A percentile compares a stretch with the other conserved stretches of the same genome.
phyloP scores from a whole-genome alignment of 1,284 basidiomycete species.

The Termitomyces sp. region DNA sequence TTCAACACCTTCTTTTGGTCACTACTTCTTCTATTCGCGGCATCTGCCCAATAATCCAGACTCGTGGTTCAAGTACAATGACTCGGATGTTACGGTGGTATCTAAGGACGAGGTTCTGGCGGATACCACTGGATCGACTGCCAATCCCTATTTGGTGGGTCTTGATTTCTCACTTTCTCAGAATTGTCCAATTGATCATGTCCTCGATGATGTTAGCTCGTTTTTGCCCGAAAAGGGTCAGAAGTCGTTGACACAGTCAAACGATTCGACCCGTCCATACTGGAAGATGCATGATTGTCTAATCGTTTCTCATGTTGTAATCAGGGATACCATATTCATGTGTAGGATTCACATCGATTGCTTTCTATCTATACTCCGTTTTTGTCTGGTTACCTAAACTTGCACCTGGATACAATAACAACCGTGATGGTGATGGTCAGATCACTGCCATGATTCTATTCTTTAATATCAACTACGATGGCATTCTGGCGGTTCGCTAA shows the following conservation, averaged over 20 bases:
- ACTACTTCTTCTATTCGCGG: conserved; percentile 88
- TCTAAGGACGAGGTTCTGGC: conserved; percentile 73
- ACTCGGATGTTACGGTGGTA: conserved; percentile 74
- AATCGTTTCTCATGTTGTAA: not conserved
- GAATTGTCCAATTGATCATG: conserved; percentile 1
- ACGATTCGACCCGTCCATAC: conserved; percentile 37
- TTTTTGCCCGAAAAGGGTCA: conserved; percentile 72
- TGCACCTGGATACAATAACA: too few species aligned
- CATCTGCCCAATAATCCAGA: conserved; percentile 72
- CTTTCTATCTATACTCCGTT: conserved; percentile 1
- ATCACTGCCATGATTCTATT: not conserved
- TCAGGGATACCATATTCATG: conserved; percentile 12
- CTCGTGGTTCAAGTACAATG: conserved; percentile 95
- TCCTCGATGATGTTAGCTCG: conserved; percentile 44
- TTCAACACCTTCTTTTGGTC: conserved; percentile 75
- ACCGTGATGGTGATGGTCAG: not conserved
- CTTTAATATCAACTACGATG: conserved; percentile 22
- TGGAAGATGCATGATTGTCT: conserved; percentile 8
- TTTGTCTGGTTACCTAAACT: not conserved
- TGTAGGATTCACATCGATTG: conserved; percentile 8
- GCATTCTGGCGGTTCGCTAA: conserved; percentile 26
- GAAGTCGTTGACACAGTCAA: conserved; percentile 76
- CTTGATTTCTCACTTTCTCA: not conserved
- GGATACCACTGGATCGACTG: conserved; percentile 76
- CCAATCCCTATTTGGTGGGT: conserved; percentile 78